These are phyloP conservation scores for Metschnikowia chrysomelidarum DNA, from an alignment of 805 yeast genomes.

Conservation along the genomic window DNA sequence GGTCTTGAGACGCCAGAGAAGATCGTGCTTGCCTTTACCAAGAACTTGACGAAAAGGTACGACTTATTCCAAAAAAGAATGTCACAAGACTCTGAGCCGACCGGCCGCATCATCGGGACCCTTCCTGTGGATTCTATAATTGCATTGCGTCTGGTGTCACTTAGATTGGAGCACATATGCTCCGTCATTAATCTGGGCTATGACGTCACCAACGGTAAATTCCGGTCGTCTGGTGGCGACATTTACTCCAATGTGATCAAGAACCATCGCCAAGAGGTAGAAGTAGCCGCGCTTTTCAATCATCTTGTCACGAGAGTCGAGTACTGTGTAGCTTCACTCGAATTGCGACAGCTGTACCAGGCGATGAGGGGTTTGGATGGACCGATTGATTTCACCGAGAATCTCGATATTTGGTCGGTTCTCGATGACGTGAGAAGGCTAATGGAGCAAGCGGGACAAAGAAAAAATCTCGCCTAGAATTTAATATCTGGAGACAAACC, in stretches of 20 bases:
- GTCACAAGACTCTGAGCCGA: slow-evolving; percentile 17
- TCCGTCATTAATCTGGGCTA: slow-evolving; percentile 48
- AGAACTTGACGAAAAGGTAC: slow-evolving; percentile 57
- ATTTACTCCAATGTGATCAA: slow-evolving; percentile 21
- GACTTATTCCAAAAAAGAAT: slow-evolving; percentile 37
- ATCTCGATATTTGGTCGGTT: slow-evolving; percentile 22
- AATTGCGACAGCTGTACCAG: slow-evolving; percentile 28
- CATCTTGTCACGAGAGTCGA: slow-evolving; percentile 71
- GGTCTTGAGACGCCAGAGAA: slow-evolving; percentile 93
- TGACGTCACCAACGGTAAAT: slow-evolving; percentile 25
- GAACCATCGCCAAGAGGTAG: slow-evolving; percentile 32
- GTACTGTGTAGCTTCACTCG: slow-evolving; percentile 43
- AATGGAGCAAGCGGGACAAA: slow-evolving; percentile 7
- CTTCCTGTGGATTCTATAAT: slow-evolving; percentile 45
- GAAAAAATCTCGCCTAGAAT: no score
- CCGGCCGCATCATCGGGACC: slow-evolving; percentile 35
- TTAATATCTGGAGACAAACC: no score
- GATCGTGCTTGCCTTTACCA: slow-evolving; percentile 77
- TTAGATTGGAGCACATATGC: slow-evolving; percentile 58
- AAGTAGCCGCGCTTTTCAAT: slow-evolving; percentile 55
- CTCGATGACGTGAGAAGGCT: slow-evolving; percentile 26
- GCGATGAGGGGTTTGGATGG: slow-evolving; percentile 24
- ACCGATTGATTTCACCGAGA: slow-evolving; percentile 20
- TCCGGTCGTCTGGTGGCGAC: slow-evolving; percentile 26
- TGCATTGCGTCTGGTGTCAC: slow-evolving; percentile 52